A percentile compares a stretch with the other conserved stretches of the same genome.
These are phyloP conservation scores for Papiliotrema laurentii DNA, from an alignment of 1,284 basidiomycete species.

Conservation along the genomic window DNA sequence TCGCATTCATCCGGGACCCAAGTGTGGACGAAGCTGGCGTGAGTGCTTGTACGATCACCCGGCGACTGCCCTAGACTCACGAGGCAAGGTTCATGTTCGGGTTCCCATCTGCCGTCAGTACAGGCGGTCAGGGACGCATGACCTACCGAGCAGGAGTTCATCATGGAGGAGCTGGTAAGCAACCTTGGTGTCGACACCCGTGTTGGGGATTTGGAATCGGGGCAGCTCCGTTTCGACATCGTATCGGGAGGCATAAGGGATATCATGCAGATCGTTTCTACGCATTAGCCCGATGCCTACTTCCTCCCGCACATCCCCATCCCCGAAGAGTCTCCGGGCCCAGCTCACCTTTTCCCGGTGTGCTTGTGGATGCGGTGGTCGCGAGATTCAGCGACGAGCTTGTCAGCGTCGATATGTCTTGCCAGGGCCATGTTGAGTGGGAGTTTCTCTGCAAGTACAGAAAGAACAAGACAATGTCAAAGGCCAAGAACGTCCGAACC, in stretches of 20 bases:
- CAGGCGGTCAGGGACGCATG: neutral
- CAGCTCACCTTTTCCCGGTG: conserved; percentile 22
- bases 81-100: conserved; percentile 73
- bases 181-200: conserved; percentile 45
- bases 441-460: neutral
- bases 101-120: conserved; percentile 58
- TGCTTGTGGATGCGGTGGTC: conserved; percentile 40
- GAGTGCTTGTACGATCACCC: neutral
- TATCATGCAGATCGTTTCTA: conserved; percentile 31
- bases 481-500: too few relatives aligned
- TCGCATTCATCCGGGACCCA: conserved; percentile 65
- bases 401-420: conserved; percentile 43
- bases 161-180: conserved; percentile 81
- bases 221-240: conserved; percentile 41
- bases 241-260: conserved; percentile 40
- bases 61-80: conserved; percentile 21
- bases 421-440: conserved; percentile 35
- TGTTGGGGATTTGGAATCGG: conserved; percentile 47
- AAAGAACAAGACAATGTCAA: too few relatives aligned
- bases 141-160: conserved; percentile 60
- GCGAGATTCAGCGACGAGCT: conserved; percentile 36
- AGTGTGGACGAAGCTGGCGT: conserved; percentile 61
- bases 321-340: too few relatives aligned
- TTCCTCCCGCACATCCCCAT: neutral
- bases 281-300: neutral